Percentiles rank a stretch among this genome's conserved stretches.
These are phyloP conservation scores for Sideroxylon spinosum DNA, from an alignment of 179 eudicot genomes.

Conservation along the genomic window DNA sequence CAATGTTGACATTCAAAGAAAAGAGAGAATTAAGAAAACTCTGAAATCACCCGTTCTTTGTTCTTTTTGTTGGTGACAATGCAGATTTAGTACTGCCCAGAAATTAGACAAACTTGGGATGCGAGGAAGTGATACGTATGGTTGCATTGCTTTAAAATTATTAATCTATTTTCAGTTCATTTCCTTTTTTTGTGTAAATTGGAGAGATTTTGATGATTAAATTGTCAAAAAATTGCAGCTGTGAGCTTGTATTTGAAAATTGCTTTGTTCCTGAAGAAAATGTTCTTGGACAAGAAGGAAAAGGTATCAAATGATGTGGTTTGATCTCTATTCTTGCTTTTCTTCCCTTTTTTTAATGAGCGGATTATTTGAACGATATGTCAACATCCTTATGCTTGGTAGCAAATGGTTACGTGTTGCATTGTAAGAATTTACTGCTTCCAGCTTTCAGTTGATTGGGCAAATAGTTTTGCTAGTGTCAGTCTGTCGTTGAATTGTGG, in stretches of 20 bases:
- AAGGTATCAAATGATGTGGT: constrained; percentile 44
- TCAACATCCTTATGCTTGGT: neutral
- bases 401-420: neutral
- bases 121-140: constrained; percentile 99
- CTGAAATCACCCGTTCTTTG: constrained; percentile 5
- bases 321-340: neutral
- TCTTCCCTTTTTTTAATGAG: neutral
- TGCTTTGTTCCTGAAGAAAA: constrained; percentile 94
- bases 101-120: constrained; percentile 97
- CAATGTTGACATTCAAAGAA: neutral
- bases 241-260: constrained; percentile 96
- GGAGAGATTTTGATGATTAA: constrained; percentile 14
- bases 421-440: neutral
- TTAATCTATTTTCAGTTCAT: neutral
- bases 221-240: constrained; percentile 46
- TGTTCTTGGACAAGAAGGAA: constrained; percentile 88
- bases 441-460: neutral
- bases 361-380: neutral
- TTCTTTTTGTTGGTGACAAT: constrained; percentile 13
- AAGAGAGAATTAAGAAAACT: neutral
- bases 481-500: too few species aligned
- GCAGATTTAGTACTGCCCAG: constrained; percentile 97
- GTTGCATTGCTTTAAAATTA: constrained; percentile 17
- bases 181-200: too few species aligned
- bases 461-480: neutral